Evolutionary conservation across 2,329 filamentous ascomycete genomes (phyloP), one percentile per base, ranked within the genome.

Genomic region (Ampelomyces quisqualis): DNA sequence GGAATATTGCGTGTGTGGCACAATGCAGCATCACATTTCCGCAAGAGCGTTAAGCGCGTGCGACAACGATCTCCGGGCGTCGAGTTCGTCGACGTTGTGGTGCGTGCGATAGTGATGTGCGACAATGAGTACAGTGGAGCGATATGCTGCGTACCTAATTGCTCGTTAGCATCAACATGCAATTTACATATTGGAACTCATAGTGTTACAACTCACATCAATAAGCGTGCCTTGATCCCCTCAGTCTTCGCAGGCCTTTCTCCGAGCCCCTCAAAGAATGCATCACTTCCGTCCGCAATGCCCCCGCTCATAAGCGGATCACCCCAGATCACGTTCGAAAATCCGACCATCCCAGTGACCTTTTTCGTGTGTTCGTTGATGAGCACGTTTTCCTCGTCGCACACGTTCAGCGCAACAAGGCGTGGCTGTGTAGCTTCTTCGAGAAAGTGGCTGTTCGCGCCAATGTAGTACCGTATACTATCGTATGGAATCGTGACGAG

Each of bases 401-500:
- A 73, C 27, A 76, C 67, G 36, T 77, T 69, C 28, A 77, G 54
- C 1, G 79, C 62, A 9, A 79, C 73, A n/a, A 82, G 66, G 17
- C 69, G 71, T 5, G 79, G 73, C 38, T 74, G 64, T 1, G 64
- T 74, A 14, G 81, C 71, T 41, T 74, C 68, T 18, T 79, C 75
- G 5, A 82, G 68, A 0, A 64, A 63, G 7, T 67, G 56, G 2
- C 69, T 67, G 23, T 77, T 66, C 20, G 69, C 70, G 31, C 54
- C 60, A n/a, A 78, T 44, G 38, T 76, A 71, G 42, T 74, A 69
- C 22, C 79, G 72, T 41, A 82, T 75, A 38, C 73, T 72, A 7
- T 74, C 70, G 51, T 81, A 81, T 0, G 78, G 78, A 5, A 81
- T 57, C 42, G 73, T 76, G 50, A 82, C 72, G 9, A 80, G 73